phyloP scores from a whole-genome alignment of 2,329 filamentous ascomycete species.

The Biscogniauxia marginata region DNA sequence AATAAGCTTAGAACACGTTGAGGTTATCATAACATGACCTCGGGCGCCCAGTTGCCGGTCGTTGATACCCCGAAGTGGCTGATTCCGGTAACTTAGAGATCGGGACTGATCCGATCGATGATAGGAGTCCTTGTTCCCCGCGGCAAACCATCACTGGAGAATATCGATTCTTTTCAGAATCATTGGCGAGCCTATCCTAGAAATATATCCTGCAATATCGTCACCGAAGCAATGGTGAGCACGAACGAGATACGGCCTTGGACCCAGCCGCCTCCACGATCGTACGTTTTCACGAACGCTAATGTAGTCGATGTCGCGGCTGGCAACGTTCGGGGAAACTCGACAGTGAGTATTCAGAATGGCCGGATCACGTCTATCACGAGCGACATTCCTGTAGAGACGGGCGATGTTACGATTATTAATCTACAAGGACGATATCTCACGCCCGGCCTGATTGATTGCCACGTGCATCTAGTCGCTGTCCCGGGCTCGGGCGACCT shows the following conservation, averaged over 20 bases:
- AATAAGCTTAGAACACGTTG: too few relatives aligned
- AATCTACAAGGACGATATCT: slow-evolving; percentile 40
- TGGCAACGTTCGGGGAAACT: slow-evolving; percentile 13
- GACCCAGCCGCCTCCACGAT: slow-evolving; percentile 18
- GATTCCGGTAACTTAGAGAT: too few relatives aligned
- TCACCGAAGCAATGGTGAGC: background rate
- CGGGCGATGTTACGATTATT: slow-evolving; percentile 36
- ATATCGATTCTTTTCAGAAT: too few relatives aligned
- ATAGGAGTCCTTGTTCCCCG: too few relatives aligned
- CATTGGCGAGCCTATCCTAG: too few relatives aligned
- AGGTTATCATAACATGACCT: too few relatives aligned
- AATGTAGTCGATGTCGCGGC: slow-evolving; percentile 24
- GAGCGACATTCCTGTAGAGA: slow-evolving; percentile 1
- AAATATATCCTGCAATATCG: too few relatives aligned
- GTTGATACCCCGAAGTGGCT: too few relatives aligned
- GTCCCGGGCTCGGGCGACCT: slow-evolving; percentile 42
- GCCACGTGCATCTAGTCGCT: slow-evolving; percentile 46
- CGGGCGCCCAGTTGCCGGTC: too few relatives aligned
- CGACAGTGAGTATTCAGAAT: slow-evolving; percentile 15
- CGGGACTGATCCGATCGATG: too few relatives aligned
- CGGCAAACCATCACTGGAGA: too few relatives aligned
- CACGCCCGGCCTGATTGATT: slow-evolving; percentile 50
- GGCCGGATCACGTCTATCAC: slow-evolving; percentile 20
- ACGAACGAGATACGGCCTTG: slow-evolving; percentile 23
- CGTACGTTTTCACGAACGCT: slow-evolving; percentile 22